Base-by-base conservation (phyloP, 75 land plant genomes). In the Isoetes taiwanensis region DNA sequence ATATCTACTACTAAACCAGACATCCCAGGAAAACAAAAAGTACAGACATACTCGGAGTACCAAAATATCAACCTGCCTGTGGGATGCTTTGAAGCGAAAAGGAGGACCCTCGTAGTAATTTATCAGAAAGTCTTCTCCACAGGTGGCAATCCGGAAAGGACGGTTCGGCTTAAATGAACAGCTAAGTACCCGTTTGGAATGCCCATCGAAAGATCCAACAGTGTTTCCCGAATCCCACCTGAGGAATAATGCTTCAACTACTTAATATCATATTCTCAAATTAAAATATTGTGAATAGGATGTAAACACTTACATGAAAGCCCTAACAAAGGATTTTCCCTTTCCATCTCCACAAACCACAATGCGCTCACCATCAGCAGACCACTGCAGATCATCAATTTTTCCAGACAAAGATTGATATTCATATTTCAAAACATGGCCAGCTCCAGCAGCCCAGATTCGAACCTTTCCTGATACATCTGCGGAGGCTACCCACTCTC, bases 41-140 rank as follows among this genome's bases (percentile, higher is more conserved):
- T n/a, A n/a, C n/a, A n/a, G n/a, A n/a, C n/a, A n/a, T n/a, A n/a
- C n/a, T n/a, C n/a, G n/a, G n/a, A n/a, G n/a, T n/a, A n/a, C n/a
- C 0, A 61, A n/a, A 20, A 24, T 2, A 61, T 2, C 33, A 64
- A 57, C 77, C 53, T 63, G 70, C 98, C 98, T 93, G 63, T 70
- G 76, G 43, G 98, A 93, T 38, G 75, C 64, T 73, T 84, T 93
- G 78, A 88, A 93, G 32, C 77, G 79, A 61, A 93, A 93, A 6
- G 98, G 98, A 11, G 98, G 96, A 42, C 98, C 98, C 64, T 93
- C 98, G 64, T 88, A 93, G 58, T 77, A 93, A 46, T 93, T 93
- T 40, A 93, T 83, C 58, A 93, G 60, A 58, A 81, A 93, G 41
- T 93, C 98, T 56, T 93, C 98, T 30, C 96, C 98, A 64, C 98